These are phyloP conservation scores for Syncephalastrum monosporum DNA, from an alignment of 371 early-diverging fungal species.

Conservation along the genomic window DNA sequence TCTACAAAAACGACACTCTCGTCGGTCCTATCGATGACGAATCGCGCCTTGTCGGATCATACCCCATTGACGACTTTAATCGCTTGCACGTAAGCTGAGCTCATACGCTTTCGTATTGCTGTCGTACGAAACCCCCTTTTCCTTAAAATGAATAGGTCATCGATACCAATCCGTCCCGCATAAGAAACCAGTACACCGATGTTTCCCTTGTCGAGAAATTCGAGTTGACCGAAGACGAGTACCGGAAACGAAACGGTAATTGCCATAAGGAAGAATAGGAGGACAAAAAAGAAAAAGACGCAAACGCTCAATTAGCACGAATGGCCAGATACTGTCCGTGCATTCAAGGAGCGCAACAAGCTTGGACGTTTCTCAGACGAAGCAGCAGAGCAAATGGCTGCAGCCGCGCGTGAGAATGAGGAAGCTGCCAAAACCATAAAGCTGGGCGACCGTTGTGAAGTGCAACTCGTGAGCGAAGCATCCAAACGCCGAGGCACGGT, in stretches of 20 bases:
- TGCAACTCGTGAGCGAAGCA: slow-evolving; percentile 51
- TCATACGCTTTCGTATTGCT: not conserved
- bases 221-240: slow-evolving; percentile 86
- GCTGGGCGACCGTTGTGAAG: slow-evolving; percentile 86
- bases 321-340: slow-evolving; percentile 77
- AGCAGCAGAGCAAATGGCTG: slow-evolving; percentile 35
- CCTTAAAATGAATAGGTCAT: slow-evolving; percentile 39
- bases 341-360: slow-evolving; percentile 87
- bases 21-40: slow-evolving; percentile 71
- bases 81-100: slow-evolving; percentile 54
- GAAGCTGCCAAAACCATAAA: slow-evolving; percentile 59
- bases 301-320: not conserved
- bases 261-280: not conserved
- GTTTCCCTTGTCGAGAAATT: slow-evolving; percentile 88
- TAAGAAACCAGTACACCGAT: slow-evolving; percentile 80
- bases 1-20: slow-evolving; percentile 58
- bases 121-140: not conserved
- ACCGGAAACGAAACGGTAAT: slow-evolving; percentile 70
- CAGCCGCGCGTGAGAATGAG: slow-evolving; percentile 43
- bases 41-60: slow-evolving; percentile 78
- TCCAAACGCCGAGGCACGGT: slow-evolving; percentile 75
- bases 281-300: not conserved
- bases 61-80: slow-evolving; percentile 83
- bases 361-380: slow-evolving; percentile 83
- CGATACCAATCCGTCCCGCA: slow-evolving; percentile 70